Percentiles rank a stretch among this genome's conserved stretches.
These are phyloP conservation scores for Cladosporium sp. DNA, from an alignment of 2,329 filamentous ascomycete genomes.

Conservation along the genomic window DNA sequence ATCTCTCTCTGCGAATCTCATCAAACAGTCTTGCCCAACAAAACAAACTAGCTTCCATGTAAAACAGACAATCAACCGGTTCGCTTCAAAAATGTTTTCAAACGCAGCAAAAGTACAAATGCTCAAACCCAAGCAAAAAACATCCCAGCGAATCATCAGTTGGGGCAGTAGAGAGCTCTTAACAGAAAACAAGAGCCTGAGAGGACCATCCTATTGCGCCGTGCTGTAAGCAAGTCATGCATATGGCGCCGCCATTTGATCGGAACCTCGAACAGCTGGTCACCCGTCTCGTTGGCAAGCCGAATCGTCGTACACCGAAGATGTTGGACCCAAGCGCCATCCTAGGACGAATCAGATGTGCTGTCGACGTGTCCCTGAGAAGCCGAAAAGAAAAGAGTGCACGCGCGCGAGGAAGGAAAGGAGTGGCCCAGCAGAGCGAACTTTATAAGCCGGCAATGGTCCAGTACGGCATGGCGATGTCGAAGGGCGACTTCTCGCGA, in stretches of 20 bases:
- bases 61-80: background rate
- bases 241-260: background rate
- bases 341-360: background rate
- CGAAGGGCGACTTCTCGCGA: background rate
- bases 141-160: too few relatives aligned
- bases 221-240: background rate
- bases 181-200: too few relatives aligned
- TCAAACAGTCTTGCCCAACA: background rate
- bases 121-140: background rate
- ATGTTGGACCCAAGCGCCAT: background rate
- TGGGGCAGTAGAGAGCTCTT: too few relatives aligned
- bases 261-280: background rate
- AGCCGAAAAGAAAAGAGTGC: background rate
- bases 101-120: background rate
- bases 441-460: background rate
- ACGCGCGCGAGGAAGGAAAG: background rate
- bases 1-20: background rate
- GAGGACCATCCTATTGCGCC: background rate
- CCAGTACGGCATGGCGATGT: background rate
- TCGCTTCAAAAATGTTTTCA: background rate
- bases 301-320: background rate
- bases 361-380: background rate
- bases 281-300: background rate
- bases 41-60: background rate
- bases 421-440: background rate